Evolutionary conservation across 441 rosid species (phyloP).

Genomic region (Dalechampia spathulata): DNA sequence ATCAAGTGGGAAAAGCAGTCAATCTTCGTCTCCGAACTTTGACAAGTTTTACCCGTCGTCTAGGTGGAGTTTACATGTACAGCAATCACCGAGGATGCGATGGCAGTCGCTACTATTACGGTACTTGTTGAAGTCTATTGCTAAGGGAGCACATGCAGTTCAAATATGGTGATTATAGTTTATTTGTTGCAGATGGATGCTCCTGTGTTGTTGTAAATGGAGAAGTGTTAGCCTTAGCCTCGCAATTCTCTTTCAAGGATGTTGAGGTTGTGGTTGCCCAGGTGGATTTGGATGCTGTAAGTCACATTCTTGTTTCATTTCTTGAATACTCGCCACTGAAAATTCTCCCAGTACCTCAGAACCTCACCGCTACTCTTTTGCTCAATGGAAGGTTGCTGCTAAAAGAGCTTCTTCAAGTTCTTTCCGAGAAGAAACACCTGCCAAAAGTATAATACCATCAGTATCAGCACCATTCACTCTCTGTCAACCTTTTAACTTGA

Average conservation of each 20-base stretch:
- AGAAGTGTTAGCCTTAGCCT: slow-evolving; percentile 78
- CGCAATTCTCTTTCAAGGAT: slow-evolving; percentile 88
- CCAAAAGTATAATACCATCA: slow-evolving; percentile 54
- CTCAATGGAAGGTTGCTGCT: slow-evolving; percentile 70
- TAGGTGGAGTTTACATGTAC: slow-evolving; percentile 94
- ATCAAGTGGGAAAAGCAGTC: slow-evolving; percentile 69
- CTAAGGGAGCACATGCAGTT: too few species aligned
- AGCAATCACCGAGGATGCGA: slow-evolving; percentile 98
- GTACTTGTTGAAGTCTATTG: slow-evolving; percentile 32
- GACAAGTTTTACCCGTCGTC: slow-evolving; percentile 69
- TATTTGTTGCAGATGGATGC: slow-evolving; percentile 63
- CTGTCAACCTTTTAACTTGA: slow-evolving; percentile 62
- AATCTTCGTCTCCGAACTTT: slow-evolving; percentile 69
- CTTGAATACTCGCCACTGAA: too few species aligned
- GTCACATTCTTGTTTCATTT: slow-evolving; percentile 5
- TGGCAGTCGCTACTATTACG: slow-evolving; percentile 88
- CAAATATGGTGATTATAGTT: not conserved
- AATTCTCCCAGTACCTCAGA: not conserved
- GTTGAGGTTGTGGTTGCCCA: slow-evolving; percentile 82
- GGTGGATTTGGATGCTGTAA: slow-evolving; percentile 91
- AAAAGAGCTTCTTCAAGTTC: slow-evolving; percentile 80
- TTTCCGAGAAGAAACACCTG: slow-evolving; percentile 86
- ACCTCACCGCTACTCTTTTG: slow-evolving; percentile 9
- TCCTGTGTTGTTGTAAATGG: slow-evolving; percentile 78
- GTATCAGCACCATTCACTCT: slow-evolving; percentile 58